Evolutionary conservation across 345 rosid species (phyloP), one percentile per base, ranked within the genome.

Genomic region (Ailanthus altissimus): DNA sequence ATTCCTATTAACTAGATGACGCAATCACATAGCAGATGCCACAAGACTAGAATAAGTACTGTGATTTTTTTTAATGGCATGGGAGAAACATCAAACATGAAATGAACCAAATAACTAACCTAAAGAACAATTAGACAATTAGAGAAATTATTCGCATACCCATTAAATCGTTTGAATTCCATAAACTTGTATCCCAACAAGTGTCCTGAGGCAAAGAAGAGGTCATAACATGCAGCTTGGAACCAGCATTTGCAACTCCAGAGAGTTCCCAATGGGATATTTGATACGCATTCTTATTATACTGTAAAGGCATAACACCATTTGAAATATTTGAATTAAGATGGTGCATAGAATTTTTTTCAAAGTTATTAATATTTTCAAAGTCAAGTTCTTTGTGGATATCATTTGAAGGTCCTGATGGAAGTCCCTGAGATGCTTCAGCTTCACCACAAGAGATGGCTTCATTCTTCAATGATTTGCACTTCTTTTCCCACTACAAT

Each of bases 251-350:
- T 72, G 84, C 50, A 84, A 59, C 87, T 63, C 80, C 87, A 76
- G 82, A 74, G 46, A 57, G 57, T 81, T 80, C 88, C 61, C 87
- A 73, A 82, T 74, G 53, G 53, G 89, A 88, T 92, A 91, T 86
- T 98, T 93, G 98, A 90, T 82, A 75, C 98, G 93, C 89, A 91
- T 86, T 80, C 59, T 97, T 96, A 88, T 83, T 60, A 80, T 78
- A 85, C 75, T 82, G 98, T 92, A 92, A 93, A 96, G 98, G 99
- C 90, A 87, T 83, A 91, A 92, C 98, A 90, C 80, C 75, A 85
- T 85, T 87, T 72, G 82, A 76, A 85, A 61, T 15, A 78, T 82
- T 81, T 25, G 83, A 78, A 46, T 74, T 81, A 78, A 75, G 80
- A 85, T 74, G 85, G 51, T 83, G 71, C 80, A 80, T 38, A 84